These are phyloP conservation scores for Eucalyptus tenuipes DNA, from an alignment of 345 rosid species.

Conservation along the genomic window DNA sequence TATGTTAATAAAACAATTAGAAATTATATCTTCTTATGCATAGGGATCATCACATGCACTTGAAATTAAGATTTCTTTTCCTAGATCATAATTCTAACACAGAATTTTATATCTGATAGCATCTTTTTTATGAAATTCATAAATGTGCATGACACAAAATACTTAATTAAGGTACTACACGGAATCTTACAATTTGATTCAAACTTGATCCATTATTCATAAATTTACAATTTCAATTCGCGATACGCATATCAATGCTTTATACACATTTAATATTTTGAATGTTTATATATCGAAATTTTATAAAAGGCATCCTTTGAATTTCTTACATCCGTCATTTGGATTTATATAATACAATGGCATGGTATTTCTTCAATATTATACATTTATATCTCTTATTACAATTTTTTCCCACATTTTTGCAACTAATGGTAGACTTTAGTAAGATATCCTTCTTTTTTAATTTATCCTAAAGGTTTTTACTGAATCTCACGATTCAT, in stretches of 20 bases:
- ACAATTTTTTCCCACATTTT: neutral
- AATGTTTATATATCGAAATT: neutral
- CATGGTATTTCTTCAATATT: neutral
- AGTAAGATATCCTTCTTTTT: neutral
- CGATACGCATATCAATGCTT: rapidly evolving
- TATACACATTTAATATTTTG: neutral
- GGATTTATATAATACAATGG: neutral
- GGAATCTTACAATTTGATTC: neutral
- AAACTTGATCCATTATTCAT: rapidly evolving
- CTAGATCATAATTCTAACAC: neutral
- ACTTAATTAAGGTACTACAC: neutral
- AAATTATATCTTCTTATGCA: neutral
- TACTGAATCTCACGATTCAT: neutral
- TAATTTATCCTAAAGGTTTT: neutral
- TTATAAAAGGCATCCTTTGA: neutral
- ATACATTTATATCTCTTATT: neutral
- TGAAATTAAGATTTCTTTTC: neutral
- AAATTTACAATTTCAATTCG: neutral
- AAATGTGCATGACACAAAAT: neutral
- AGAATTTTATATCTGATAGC: neutral
- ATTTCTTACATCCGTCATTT: neutral
- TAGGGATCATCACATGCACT: neutral
- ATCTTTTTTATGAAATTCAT: neutral
- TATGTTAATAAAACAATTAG: neutral
- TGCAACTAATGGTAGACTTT: neutral